Evolutionary conservation across 805 yeast genomes (phyloP), one percentile per base, ranked within the genome.

Genomic region (Isabelozyma heimii): DNA sequence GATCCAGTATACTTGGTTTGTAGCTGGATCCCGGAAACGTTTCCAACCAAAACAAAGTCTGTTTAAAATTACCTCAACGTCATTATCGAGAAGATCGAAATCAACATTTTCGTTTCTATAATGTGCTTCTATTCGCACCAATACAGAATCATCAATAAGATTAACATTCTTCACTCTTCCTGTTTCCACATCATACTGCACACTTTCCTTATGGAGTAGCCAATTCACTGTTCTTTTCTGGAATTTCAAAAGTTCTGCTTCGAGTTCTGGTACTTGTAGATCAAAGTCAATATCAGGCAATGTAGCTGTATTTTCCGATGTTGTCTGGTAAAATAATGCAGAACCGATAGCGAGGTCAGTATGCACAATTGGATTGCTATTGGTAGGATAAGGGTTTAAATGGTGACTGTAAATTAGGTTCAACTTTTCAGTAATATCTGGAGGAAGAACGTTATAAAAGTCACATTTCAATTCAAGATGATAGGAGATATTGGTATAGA

Each of bases 181-280:
- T 7, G 15, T 35, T n/a, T 53, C 43, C 33, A 57, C 54, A 50
- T 72, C 63, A 47, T 72, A 75, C 9, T 40, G 27, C 4, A 72
- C 73, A 40, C 80, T 73, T 58, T 84, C 90, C 50, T 70, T 74
- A 0, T 63, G 52, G 4, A 84, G 62, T 57, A 84, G 64, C 90
- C 90, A 84, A 14, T 67, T 62, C 1, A 84, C 72, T 2, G 87
- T 75, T 40, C 73, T 76, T 4, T 69, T 70, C 59, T 84, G 90
- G 51, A 83, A 84, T 2, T 66, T 65, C 24, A 80, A 58, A 7
- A 81, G 61, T 12, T 66, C 65, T 0, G 81, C 70, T 8, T 70
- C 75, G 5, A 81, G 58, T 37, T 74, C 79, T 0, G 79, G 75
- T 2, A 77, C 66, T 16, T 70, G 66, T 44, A 68, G 61, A 1